Percentiles rank a stretch among this genome's conserved stretches.
These are phyloP conservation scores for Neurospora africana DNA, from an alignment of 495 filamentous ascomycete genomes.

Conservation along the genomic window DNA sequence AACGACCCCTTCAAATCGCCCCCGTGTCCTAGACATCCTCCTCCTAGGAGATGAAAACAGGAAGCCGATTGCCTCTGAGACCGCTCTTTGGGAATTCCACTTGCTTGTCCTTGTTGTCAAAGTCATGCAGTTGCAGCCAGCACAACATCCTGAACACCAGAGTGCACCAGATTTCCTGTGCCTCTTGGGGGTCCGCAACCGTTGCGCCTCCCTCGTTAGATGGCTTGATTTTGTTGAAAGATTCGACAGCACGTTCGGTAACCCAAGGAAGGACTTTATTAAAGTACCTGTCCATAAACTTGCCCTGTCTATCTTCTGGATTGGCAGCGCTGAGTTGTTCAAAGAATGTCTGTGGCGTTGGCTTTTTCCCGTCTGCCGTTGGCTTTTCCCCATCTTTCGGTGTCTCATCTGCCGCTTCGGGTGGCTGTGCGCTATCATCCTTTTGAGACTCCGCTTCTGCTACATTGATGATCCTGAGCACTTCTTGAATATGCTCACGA, in stretches of 20 bases:
- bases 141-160: conserved; percentile 43
- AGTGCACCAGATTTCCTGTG: conserved; percentile 32
- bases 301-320: conserved; percentile 30
- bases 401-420: too few species aligned
- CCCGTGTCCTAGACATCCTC: too few species aligned
- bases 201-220: too few species aligned
- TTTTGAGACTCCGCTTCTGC: conserved; percentile 9
- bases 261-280: conserved; percentile 15
- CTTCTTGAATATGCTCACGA: conserved; percentile 28
- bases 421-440: too few species aligned
- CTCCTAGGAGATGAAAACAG: conserved; percentile 31
- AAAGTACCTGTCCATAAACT: conserved; percentile 34
- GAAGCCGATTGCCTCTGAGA: conserved; percentile 37
- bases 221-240: too few species aligned
- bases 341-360: too few species aligned
- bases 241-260: background rate
- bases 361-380: too few species aligned
- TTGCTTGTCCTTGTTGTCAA: conserved; percentile 38
- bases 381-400: too few species aligned
- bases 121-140: conserved; percentile 42
- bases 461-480: conserved; percentile 24
- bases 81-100: conserved; percentile 31
- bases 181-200: too few species aligned
- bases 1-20: too few species aligned
- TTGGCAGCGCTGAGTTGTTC: conserved; percentile 26